These are phyloP conservation scores for Allium sativum DNA, from an alignment of 106 monocot species.

Conservation along the genomic window DNA sequence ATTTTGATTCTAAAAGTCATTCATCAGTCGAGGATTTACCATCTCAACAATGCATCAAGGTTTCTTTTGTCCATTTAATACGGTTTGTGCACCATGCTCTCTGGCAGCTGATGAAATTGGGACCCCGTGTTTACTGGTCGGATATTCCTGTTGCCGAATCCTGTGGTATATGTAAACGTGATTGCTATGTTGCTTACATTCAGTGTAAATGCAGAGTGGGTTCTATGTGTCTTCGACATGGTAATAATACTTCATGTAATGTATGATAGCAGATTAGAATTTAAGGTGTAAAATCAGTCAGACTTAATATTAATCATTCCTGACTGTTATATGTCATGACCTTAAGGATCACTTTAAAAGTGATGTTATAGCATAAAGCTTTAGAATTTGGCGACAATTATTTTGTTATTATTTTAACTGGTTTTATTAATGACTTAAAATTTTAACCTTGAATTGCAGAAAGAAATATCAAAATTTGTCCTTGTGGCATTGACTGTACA, in stretches of 20 bases:
- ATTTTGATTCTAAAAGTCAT: conserved; percentile 1
- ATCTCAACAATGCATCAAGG: conserved; percentile 25
- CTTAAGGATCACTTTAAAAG: too few relatives aligned
- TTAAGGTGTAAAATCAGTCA: too few relatives aligned
- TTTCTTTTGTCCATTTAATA: conserved; percentile 62
- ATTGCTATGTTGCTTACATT: conserved; percentile 49
- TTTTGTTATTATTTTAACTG: background rate
- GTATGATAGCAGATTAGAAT: too few relatives aligned
- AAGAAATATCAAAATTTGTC: conserved; percentile 21
- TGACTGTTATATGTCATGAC: too few relatives aligned
- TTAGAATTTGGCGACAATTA: too few relatives aligned
- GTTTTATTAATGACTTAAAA: background rate
- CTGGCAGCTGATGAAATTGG: conserved; percentile 30
- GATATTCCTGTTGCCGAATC: conserved; percentile 18
- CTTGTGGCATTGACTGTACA: conserved; percentile 20
- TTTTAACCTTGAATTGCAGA: conserved; percentile 23
- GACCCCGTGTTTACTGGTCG: conserved; percentile 20
- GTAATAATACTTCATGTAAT: conserved; percentile 14
- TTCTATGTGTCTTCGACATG: conserved; percentile 60
- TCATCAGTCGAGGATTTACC: conserved; percentile 18
- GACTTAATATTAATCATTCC: too few relatives aligned
- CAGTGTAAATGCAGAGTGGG: conserved; percentile 35
- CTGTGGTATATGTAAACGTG: conserved; percentile 45
- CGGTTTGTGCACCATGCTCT: conserved; percentile 40
- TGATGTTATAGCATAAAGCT: too few relatives aligned